These are phyloP conservation scores for Flaveria floridana DNA, from an alignment of 140 eudicot species.

Conservation along the genomic window DNA sequence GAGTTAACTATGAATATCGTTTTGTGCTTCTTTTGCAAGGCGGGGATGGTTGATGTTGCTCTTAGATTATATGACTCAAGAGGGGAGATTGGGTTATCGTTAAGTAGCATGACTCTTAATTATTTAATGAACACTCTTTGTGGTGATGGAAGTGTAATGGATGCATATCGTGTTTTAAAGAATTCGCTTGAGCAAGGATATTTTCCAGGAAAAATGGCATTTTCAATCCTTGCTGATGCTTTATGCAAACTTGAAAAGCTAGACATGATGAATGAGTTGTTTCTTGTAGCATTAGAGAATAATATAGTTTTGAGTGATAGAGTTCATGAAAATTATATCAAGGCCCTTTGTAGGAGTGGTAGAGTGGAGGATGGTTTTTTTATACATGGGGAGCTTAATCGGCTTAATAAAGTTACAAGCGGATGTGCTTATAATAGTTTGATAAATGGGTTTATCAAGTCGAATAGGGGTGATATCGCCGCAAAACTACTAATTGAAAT, in stretches of 20 bases:
- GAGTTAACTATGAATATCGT: slow-evolving; percentile 68
- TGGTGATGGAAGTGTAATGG: slow-evolving; percentile 60
- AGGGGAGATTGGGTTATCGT: slow-evolving; percentile 61
- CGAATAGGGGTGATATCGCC: slow-evolving; percentile 63
- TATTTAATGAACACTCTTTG: slow-evolving; percentile 64
- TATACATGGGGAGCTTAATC: slow-evolving; percentile 40
- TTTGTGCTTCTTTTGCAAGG: slow-evolving; percentile 75
- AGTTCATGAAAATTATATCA: slow-evolving; percentile 49
- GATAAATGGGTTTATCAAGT: slow-evolving; percentile 51
- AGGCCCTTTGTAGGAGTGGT: slow-evolving; percentile 53
- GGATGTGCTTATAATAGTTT: slow-evolving; percentile 46
- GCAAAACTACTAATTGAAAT: slow-evolving; percentile 61
- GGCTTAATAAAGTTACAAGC: slow-evolving; percentile 41
- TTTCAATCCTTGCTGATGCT: slow-evolving; percentile 66
- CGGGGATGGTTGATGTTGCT: slow-evolving; percentile 75
- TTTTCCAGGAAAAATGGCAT: slow-evolving; percentile 54
- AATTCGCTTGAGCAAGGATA: slow-evolving; percentile 62
- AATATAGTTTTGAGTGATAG: slow-evolving; percentile 38
- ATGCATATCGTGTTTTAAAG: slow-evolving; percentile 61
- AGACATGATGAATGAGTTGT: slow-evolving; percentile 74
- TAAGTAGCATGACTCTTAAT: slow-evolving; percentile 57
- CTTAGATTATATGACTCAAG: slow-evolving; percentile 53
- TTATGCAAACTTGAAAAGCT: slow-evolving; percentile 67
- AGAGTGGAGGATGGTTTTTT: slow-evolving; percentile 72
- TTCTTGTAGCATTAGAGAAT: slow-evolving; percentile 50